These are phyloP conservation scores for Wickerhamiella brachini DNA, from an alignment of 805 yeast species.

Conservation along the genomic window DNA sequence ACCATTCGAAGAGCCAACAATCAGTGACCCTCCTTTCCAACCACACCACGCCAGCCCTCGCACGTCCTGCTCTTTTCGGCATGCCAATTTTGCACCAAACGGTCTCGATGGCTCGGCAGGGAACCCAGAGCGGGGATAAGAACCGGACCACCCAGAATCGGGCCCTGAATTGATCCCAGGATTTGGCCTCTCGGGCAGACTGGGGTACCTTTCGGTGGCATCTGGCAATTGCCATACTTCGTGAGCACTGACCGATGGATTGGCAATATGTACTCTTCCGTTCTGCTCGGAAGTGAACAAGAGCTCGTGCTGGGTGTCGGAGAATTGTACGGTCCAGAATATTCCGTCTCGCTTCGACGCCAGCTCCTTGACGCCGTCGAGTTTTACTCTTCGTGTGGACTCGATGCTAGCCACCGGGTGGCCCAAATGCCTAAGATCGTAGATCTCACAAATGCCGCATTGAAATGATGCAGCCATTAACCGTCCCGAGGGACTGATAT, in stretches of 20 bases:
- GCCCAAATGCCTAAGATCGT: constrained; percentile 51
- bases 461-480: constrained; percentile 73
- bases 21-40: constrained; percentile 36
- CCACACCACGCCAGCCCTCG: constrained; percentile 50
- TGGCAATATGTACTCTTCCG: constrained; percentile 56
- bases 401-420: constrained; percentile 26
- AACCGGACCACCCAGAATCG: not conserved
- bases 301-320: constrained; percentile 59
- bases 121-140: not conserved
- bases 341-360: constrained; percentile 39
- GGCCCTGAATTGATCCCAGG: too few relatives aligned
- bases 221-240: not conserved
- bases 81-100: not conserved
- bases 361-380: not conserved
- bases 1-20: constrained; percentile 56
- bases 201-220: not conserved
- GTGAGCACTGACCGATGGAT: too few relatives aligned
- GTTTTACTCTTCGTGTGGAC: constrained; percentile 26
- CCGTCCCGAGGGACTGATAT: constrained; percentile 61
- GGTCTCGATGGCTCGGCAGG: not conserved
- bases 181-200: not conserved
- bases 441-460: constrained; percentile 66
- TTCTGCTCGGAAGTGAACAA: constrained; percentile 70
- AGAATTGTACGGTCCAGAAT: constrained; percentile 49
- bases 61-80: constrained; percentile 32